A percentile compares a stretch with the other conserved stretches of the same genome.
phyloP scores from a whole-genome alignment of 2,329 filamentous ascomycete genomes.

The Grosmannia clavigera region DNA sequence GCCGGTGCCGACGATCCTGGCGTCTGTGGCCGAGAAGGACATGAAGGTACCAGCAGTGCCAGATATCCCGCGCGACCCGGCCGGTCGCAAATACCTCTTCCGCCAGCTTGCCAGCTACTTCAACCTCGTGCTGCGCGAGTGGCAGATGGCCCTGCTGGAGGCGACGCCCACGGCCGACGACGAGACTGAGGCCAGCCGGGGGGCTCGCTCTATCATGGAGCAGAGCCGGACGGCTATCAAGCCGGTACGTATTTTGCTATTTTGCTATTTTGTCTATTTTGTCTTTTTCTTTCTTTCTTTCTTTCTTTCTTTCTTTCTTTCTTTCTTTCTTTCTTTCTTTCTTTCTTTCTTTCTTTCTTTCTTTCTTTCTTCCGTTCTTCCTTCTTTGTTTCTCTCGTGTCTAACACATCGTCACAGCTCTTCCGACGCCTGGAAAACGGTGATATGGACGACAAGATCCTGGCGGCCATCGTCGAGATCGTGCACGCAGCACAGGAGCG shows the following conservation, averaged over 20 bases:
- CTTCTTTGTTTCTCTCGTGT: neutral
- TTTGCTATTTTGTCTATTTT: neutral
- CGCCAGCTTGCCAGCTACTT: slow-evolving; percentile 91
- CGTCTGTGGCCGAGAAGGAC: slow-evolving; percentile 68
- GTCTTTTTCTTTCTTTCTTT: neutral
- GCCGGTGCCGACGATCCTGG: slow-evolving; percentile 76
- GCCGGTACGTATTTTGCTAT: slow-evolving; percentile 35
- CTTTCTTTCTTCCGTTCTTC: neutral
- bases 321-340: neutral
- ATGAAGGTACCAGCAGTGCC: slow-evolving; percentile 67
- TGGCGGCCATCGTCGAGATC: slow-evolving; percentile 81
- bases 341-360: neutral
- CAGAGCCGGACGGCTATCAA: slow-evolving; percentile 80
- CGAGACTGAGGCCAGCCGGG: slow-evolving; percentile 67
- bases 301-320: neutral
- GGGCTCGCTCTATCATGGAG: slow-evolving; percentile 73
- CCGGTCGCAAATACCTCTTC: slow-evolving; percentile 60
- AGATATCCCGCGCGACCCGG: slow-evolving; percentile 35
- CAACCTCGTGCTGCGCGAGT: slow-evolving; percentile 85
- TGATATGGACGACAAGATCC: slow-evolving; percentile 64
- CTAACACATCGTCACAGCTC: slow-evolving; percentile 30
- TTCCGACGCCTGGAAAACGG: slow-evolving; percentile 80
- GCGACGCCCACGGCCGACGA: slow-evolving; percentile 23
- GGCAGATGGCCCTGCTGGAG: slow-evolving; percentile 60
- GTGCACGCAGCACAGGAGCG: slow-evolving; percentile 81